Base-by-base conservation (phyloP, 2,329 filamentous ascomycete species). In the Bisporella sp. region DNA sequence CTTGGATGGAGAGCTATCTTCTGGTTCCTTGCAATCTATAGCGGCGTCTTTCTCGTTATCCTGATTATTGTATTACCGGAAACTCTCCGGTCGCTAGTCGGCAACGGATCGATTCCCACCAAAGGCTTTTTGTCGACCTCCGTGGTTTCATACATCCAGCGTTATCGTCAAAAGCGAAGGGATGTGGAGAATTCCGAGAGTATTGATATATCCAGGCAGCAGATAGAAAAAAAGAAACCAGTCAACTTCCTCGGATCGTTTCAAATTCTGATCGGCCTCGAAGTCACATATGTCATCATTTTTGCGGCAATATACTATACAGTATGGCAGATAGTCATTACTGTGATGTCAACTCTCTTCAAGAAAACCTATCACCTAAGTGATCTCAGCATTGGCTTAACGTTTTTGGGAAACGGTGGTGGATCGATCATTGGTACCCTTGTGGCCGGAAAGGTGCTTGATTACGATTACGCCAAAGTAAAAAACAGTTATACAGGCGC, bases 391-490 rank as follows among this genome's bases (percentile, higher is more conserved):
- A 62, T 61, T 32, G 61, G 62, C 1, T 46, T 64, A 3, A 59
- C 55, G 6, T 64, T 59, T 42, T 49, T 64, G 6, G 75, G 74
- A 1, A 58, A 76, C 11, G 76, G 75, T 0, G 65, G 62, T 1
- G 76, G 75, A 1, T 74, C 71, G 6, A 66, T 76, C 5, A 62
- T 70, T 2, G 71, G 74, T 0, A 73, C 73, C 1, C 56, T 70
- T 6, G 59, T 71, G 3, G 69, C 70, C 3, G 82, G 85, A 1
- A 72, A 73, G 2, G 57, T 81, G 1, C 74, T 87, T 35, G 85
- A 89, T 64, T 76, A 75, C 66, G 87, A 87, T 63, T 90, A 84
- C 62, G 72, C 75, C 1, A 77, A 82, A 1, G 74, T 55, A 32
- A 55, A 59, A 30, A 47, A 41, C 5, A 49, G 37, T 5, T 57